Conservation (phyloP, 345 rosid genomes). For the Luvunga scandens region DNA sequence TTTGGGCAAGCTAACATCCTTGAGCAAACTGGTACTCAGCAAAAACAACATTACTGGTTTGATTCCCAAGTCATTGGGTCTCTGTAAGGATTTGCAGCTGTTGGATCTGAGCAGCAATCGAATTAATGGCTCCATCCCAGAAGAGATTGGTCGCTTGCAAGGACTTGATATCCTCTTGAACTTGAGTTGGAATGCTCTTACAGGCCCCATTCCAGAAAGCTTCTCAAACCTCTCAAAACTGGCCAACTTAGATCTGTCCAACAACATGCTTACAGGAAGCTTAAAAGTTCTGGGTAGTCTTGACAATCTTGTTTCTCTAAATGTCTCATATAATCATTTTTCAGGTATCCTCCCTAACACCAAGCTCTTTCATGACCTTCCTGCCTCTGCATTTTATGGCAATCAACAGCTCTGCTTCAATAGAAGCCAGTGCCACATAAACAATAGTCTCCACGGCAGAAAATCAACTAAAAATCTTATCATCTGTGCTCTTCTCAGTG, state of each 20-base stretch:
- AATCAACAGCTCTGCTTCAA: slow-evolving; percentile 52
- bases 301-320: slow-evolving; percentile 60
- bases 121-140: slow-evolving; percentile 50
- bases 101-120: slow-evolving; percentile 60
- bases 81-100: slow-evolving; percentile 55
- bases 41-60: slow-evolving; percentile 49
- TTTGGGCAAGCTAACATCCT: slow-evolving; percentile 52
- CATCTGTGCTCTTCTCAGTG: slow-evolving; percentile 40
- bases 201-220: slow-evolving; percentile 56
- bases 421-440: slow-evolving; percentile 31
- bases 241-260: slow-evolving; percentile 60
- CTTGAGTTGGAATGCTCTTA: slow-evolving; percentile 58
- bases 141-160: slow-evolving; percentile 51
- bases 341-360: slow-evolving; percentile 61
- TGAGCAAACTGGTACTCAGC: slow-evolving; percentile 53
- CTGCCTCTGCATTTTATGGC: slow-evolving; percentile 41
- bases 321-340: slow-evolving; percentile 59
- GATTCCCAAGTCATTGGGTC: slow-evolving; percentile 57
- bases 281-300: slow-evolving; percentile 40
- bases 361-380: slow-evolving; percentile 54
- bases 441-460: slow-evolving; percentile 18
- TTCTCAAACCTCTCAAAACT: slow-evolving; percentile 57
- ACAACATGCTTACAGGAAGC: slow-evolving; percentile 49
- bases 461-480: slow-evolving; percentile 37
- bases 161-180: slow-evolving; percentile 63